Evolutionary conservation across 345 rosid species (phyloP).

Genomic region (Pistacia vera): DNA sequence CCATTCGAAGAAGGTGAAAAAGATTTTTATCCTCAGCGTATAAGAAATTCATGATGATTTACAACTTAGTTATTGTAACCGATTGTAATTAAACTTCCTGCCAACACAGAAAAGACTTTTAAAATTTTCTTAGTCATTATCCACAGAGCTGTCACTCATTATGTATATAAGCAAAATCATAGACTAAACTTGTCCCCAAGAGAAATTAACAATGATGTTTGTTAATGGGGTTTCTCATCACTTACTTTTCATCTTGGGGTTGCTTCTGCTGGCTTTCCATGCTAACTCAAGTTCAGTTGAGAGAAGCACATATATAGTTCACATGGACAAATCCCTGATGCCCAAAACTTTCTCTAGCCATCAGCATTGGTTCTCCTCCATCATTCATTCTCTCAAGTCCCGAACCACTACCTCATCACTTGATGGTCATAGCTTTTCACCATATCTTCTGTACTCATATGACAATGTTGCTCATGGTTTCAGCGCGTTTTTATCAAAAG

Average conservation of each 20-base stretch:
- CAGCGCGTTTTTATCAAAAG: slow-evolving; percentile 11
- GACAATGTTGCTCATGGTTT: slow-evolving; percentile 23
- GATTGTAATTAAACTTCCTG: too few relatives aligned
- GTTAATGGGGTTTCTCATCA: background rate
- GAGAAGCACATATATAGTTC: slow-evolving; percentile 15
- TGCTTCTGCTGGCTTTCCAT: background rate
- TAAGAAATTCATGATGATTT: too few relatives aligned
- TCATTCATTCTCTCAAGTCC: slow-evolving; percentile 19
- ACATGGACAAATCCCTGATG: slow-evolving; percentile 27
- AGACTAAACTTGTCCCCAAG: background rate
- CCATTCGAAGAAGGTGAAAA: too few relatives aligned
- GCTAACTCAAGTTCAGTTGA: background rate
- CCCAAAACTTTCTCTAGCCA: slow-evolving; percentile 20
- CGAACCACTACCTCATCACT: background rate
- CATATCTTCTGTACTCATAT: slow-evolving; percentile 12
- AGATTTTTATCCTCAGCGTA: too few relatives aligned
- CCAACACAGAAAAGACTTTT: too few relatives aligned
- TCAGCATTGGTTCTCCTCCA: slow-evolving; percentile 28
- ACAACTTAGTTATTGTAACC: too few relatives aligned
- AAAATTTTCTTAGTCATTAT: background rate
- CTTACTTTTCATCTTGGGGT: background rate
- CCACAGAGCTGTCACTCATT: background rate
- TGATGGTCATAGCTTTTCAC: background rate
- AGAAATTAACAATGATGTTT: background rate
- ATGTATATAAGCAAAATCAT: background rate